A percentile compares a stretch with the other conserved stretches of the same genome.
Evolutionary conservation across 306 rosid genomes (phyloP).

Genomic region (Begonia masoniana): DNA sequence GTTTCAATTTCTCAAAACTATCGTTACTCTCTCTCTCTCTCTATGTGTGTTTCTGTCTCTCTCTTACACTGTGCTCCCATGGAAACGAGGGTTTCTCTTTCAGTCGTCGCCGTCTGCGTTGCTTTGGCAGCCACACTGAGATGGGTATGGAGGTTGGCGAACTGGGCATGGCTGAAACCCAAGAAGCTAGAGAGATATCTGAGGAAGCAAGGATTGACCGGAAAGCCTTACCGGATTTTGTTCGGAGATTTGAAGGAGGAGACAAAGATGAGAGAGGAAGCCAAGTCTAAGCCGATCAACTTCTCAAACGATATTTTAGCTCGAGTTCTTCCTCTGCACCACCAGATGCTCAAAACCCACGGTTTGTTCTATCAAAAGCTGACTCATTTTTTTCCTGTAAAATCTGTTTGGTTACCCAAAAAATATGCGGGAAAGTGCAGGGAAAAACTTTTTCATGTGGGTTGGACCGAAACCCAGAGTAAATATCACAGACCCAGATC

Average conservation of each 20-base stretch:
- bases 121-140: background rate
- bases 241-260: conserved; percentile 21
- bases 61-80: background rate
- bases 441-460: conserved; percentile 42
- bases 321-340: conserved; percentile 16
- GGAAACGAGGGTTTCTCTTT: background rate
- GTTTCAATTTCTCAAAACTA: no score
- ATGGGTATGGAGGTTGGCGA: conserved; percentile 27
- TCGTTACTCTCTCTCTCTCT: no score
- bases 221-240: conserved; percentile 26
- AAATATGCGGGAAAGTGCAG: conserved; percentile 9
- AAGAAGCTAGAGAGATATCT: conserved; percentile 30
- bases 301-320: conserved; percentile 26
- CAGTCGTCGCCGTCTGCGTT: background rate
- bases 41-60: no score
- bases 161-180: conserved; percentile 47
- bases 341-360: conserved; percentile 13
- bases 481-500: conserved; percentile 32
- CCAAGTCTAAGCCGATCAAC: conserved; percentile 22
- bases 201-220: conserved; percentile 31
- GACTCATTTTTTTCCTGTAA: background rate
- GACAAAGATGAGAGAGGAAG: conserved; percentile 13
- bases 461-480: conserved; percentile 39
- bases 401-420: background rate
- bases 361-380: conserved; percentile 16